Percentiles rank a stretch among this genome's conserved stretches.
These are phyloP conservation scores for Aspergillus sp. DNA, from an alignment of 2,329 filamentous ascomycete species.

Conservation along the genomic window DNA sequence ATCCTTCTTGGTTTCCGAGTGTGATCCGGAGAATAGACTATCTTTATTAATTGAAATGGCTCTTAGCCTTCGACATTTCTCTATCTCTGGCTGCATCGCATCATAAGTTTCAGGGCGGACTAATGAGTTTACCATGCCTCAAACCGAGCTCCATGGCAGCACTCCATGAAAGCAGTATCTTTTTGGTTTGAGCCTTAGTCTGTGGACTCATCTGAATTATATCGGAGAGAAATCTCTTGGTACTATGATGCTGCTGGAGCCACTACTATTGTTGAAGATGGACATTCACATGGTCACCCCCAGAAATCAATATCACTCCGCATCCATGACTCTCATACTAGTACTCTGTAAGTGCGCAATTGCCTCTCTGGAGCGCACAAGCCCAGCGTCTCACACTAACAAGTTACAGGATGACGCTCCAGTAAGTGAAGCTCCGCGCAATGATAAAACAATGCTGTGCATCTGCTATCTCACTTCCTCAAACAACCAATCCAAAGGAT, in stretches of 20 bases:
- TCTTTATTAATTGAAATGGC: neutral
- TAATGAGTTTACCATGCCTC: neutral
- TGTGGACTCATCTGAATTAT: neutral
- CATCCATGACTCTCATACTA: neutral
- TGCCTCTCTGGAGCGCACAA: neutral
- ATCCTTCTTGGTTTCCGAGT: neutral
- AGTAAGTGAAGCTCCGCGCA: neutral
- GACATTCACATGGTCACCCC: neutral
- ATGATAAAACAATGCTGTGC: neutral
- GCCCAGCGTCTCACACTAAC: neutral
- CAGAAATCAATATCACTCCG: neutral
- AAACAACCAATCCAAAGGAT: neutral
- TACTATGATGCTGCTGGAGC: neutral
- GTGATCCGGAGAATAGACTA: neutral
- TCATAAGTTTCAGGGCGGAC: neutral
- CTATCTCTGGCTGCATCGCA: neutral
- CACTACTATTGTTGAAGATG: neutral
- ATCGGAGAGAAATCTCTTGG: neutral
- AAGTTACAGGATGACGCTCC: neutral
- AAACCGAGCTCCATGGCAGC: neutral
- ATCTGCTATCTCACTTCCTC: neutral
- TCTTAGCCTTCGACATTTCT: neutral
- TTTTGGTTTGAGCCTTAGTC: too few relatives aligned
- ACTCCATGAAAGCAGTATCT: neutral
- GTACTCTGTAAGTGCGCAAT: neutral